Conservation (phyloP, 805 yeast genomes). For the Pichia membranifaciens region DNA sequence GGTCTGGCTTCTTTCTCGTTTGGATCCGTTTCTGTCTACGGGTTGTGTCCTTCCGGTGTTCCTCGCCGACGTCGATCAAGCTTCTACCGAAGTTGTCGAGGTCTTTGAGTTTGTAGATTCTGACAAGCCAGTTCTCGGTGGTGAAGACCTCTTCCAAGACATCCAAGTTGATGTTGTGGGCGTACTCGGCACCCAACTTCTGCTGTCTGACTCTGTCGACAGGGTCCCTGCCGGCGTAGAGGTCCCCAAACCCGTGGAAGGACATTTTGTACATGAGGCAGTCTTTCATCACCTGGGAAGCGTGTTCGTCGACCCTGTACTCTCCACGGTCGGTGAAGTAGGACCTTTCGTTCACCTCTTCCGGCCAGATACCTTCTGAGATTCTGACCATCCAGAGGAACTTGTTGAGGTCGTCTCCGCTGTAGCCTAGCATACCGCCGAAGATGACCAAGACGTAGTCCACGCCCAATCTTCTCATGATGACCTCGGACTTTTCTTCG, state of each 20-base stretch:
- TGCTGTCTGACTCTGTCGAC: conserved; percentile 88
- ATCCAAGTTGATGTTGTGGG: conserved; percentile 50
- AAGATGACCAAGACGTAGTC: conserved; percentile 90
- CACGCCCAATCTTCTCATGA: conserved; percentile 85
- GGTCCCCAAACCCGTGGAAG: conserved; percentile 76
- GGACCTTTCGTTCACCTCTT: conserved; percentile 82
- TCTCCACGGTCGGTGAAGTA: conserved; percentile 84
- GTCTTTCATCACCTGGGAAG: conserved; percentile 80
- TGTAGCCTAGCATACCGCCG: conserved; percentile 89
- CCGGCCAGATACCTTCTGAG: conserved; percentile 99
- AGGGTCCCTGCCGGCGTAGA: conserved; percentile 57
- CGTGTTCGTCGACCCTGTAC: conserved; percentile 76
- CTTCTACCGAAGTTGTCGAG: conserved; percentile 83
- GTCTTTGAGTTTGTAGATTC: conserved; percentile 89
- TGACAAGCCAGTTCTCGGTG: conserved; percentile 92
- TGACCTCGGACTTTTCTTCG: conserved; percentile 84
- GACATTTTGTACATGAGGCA: conserved; percentile 94
- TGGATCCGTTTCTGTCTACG: conserved; percentile 25
- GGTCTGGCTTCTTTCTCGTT: conserved; percentile 25
- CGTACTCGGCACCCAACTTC: conserved; percentile 30
- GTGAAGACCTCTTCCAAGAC: conserved; percentile 92
- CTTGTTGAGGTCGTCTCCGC: conserved; percentile 95
- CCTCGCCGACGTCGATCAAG: conserved; percentile 49
- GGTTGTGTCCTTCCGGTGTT: conserved; percentile 33
- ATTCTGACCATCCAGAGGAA: conserved; percentile 98